Percentiles rank a stretch among this genome's conserved stretches.
These are phyloP conservation scores for Claviceps sp. DNA, from an alignment of 2,329 filamentous ascomycete genomes.

Conservation along the genomic window DNA sequence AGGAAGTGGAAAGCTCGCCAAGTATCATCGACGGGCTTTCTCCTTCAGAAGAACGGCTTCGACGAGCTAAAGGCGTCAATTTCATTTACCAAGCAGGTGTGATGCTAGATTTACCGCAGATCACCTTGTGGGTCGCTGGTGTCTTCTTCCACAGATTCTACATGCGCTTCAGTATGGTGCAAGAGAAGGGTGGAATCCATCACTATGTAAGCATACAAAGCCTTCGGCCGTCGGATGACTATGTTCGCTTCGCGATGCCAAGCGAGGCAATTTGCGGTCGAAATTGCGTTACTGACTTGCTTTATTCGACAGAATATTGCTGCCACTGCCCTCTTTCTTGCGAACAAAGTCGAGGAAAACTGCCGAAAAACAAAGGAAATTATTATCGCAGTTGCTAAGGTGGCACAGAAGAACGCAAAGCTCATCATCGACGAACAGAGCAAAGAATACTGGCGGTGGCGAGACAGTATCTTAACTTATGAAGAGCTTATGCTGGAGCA, in stretches of 20 bases:
- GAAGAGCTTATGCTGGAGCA: constrained; percentile 88
- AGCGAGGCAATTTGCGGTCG: neutral
- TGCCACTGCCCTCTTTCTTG: constrained; percentile 81
- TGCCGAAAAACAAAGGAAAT: constrained; percentile 91
- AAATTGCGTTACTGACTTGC: neutral
- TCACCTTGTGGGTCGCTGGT: constrained; percentile 81
- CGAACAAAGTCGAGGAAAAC: constrained; percentile 95
- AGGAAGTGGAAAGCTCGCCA: constrained; percentile 71
- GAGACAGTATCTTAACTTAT: constrained; percentile 81
- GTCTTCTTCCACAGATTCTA: constrained; percentile 95
- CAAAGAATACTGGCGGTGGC: constrained; percentile 97
- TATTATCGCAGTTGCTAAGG: constrained; percentile 83
- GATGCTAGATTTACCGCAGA: constrained; percentile 80
- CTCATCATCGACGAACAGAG: constrained; percentile 90
- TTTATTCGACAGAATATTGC: constrained; percentile 52
- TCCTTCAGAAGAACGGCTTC: constrained; percentile 62
- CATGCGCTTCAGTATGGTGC: constrained; percentile 75
- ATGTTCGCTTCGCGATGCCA: neutral
- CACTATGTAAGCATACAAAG: constrained; percentile 60
- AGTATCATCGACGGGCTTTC: constrained; percentile 73
- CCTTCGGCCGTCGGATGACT: neutral
- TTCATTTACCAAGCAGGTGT: constrained; percentile 94
- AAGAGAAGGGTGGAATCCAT: constrained; percentile 65
- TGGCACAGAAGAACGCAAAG: constrained; percentile 86
- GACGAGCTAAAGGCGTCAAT: constrained; percentile 83